Percentiles rank a stretch among this genome's conserved stretches.
Conservation (phyloP, 176 grass and related monocot genomes). For the Musa itinerans region DNA sequence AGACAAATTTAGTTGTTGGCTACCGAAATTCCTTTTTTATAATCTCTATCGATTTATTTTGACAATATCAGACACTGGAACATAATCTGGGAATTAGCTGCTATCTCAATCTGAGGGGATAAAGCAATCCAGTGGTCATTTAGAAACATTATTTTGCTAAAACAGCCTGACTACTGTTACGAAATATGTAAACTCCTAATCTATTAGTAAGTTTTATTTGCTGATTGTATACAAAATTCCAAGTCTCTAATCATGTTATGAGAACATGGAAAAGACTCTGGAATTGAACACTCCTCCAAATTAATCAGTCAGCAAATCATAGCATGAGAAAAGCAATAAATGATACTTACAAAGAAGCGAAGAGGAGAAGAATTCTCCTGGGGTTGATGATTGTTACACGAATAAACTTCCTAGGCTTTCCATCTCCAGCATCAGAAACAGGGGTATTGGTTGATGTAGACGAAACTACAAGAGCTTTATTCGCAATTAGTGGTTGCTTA, state of each 20-base stretch:
- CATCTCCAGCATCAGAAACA: neutral
- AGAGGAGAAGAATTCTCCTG: constrained; percentile 21
- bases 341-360: constrained; percentile 16
- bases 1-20: too few relatives aligned
- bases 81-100: neutral
- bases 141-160: neutral
- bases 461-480: neutral
- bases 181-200: too few relatives aligned
- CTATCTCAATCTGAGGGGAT: neutral
- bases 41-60: neutral
- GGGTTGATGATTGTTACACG: constrained; percentile 13
- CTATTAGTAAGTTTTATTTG: neutral
- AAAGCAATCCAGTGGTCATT: neutral
- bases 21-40: too few relatives aligned
- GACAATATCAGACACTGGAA: neutral
- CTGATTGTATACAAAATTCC: neutral
- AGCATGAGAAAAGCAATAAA: too few relatives aligned
- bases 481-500: neutral
- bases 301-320: too few relatives aligned
- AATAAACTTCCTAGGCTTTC: constrained; percentile 12
- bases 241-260: neutral
- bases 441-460: neutral
- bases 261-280: neutral
- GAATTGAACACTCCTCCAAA: too few relatives aligned
- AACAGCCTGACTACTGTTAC: too few relatives aligned